phyloP scores from a whole-genome alignment of 129 eudicot genomes.

The Heracleum sosnowskyi region DNA sequence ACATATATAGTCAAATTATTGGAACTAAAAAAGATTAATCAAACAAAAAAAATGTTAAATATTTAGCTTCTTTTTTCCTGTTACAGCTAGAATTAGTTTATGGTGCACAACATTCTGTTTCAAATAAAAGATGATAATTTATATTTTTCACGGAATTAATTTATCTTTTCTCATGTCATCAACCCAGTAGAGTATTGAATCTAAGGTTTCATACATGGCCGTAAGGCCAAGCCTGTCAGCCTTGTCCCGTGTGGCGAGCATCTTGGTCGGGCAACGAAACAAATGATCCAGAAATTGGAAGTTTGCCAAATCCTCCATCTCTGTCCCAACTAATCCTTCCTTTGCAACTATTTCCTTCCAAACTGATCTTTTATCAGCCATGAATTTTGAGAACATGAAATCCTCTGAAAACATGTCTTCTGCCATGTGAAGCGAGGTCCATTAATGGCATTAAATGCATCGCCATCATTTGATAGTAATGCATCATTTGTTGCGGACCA shows the following conservation, averaged over 20 bases:
- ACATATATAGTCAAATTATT: neutral
- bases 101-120: constrained; percentile 38
- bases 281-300: constrained; percentile 63
- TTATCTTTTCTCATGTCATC: constrained; percentile 76
- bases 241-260: constrained; percentile 65
- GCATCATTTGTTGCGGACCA: constrained; percentile 58
- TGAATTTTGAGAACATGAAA: constrained; percentile 30
- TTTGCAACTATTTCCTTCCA: constrained; percentile 67
- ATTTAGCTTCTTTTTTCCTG: neutral
- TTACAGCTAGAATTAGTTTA: constrained; percentile 16
- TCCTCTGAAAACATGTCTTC: constrained; percentile 36
- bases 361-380: constrained; percentile 53
- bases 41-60: neutral
- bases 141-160: constrained; percentile 49
- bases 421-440: constrained; percentile 62
- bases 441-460: constrained; percentile 72
- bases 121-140: constrained; percentile 3
- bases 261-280: constrained; percentile 65
- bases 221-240: constrained; percentile 62
- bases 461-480: constrained; percentile 28
- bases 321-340: constrained; percentile 49
- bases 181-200: constrained; percentile 70
- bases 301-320: constrained; percentile 70
- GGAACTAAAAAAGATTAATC: neutral
- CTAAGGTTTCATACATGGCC: constrained; percentile 43